Evolutionary conservation across 2,329 filamentous ascomycete species (phyloP), one percentile per base, ranked within the genome.

Genomic region (Colletotrichum ledebouriae): DNA sequence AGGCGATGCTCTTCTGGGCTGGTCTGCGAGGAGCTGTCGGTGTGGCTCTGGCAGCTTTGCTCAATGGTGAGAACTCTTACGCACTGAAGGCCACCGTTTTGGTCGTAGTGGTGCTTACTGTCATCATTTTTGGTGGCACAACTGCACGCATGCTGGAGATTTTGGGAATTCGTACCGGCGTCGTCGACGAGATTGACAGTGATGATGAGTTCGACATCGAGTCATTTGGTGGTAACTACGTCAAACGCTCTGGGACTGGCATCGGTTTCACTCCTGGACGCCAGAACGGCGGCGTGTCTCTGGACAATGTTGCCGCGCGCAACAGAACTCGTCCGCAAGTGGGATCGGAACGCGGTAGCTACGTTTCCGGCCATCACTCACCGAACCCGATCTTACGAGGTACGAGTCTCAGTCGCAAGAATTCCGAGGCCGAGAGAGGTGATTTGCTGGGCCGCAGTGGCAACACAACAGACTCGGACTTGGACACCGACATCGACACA

Each of bases 1-100:
- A 98, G 80, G 94, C 92, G n/a, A 98, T 99, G 96, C 88, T 99
- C n/a, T 99, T 97, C 82, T 99, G 96, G 96, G 96, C 96, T 15
- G 96, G 96, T 29, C 86, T 99, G 34, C 93, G 96, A 71, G 96
- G 96, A 74, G 96, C 96, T 53, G 96, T 99, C 73, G 96, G 96
- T 65, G 96, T 99, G 41, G 96, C 96, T 2, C 85, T 99, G 53
- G 96, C 96, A 37, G 95, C 95, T 22, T 92, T 97, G 29, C 86
- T 99, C 53, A 90, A 89, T 0, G 96, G 94, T 52, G 89, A 90
- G 60, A 96, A 97, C 76, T 90, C 90, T 1, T 91, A 90, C 66
- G 93, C 94, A 0, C 85, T 99, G 41, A 92, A 94, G 73, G 96
- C 96, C 6, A 99, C 96, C 0, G 95, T 99, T n/a, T 84, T 99